A percentile compares a stretch with the other conserved stretches of the same genome.
Evolutionary conservation across 768 basidiomycete species (phyloP).

Genomic region (Pholiota conissans): DNA sequence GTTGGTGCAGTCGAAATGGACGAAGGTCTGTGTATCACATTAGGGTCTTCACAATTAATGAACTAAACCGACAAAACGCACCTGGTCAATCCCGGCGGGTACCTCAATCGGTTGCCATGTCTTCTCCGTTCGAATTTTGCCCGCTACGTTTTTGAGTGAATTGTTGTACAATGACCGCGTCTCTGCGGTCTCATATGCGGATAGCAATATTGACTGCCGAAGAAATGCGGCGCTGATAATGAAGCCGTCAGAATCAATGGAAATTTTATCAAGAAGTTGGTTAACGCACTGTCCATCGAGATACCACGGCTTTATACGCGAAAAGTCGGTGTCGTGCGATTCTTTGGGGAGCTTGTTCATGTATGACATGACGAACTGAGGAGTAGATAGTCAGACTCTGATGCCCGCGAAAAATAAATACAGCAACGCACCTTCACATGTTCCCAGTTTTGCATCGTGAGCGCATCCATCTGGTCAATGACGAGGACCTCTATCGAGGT

Average conservation of each 20-base stretch:
- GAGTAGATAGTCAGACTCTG: background rate
- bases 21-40: slow-evolving; percentile 52
- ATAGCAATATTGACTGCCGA: slow-evolving; percentile 87
- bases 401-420: background rate
- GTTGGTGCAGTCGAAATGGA: slow-evolving; percentile 69
- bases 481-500: slow-evolving; percentile 90
- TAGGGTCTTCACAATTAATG: background rate
- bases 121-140: slow-evolving; percentile 73
- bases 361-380: slow-evolving; percentile 80
- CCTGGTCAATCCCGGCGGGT: slow-evolving; percentile 83
- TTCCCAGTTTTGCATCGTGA: slow-evolving; percentile 99
- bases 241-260: background rate
- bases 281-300: slow-evolving; percentile 79
- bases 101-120: slow-evolving; percentile 75
- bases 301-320: slow-evolving; percentile 97
- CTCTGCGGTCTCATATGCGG: slow-evolving; percentile 89
- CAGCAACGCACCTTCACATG: slow-evolving; percentile 75
- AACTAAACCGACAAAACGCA: slow-evolving; percentile 27
- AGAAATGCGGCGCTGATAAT: slow-evolving; percentile 70
- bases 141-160: slow-evolving; percentile 79
- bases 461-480: slow-evolving; percentile 90
- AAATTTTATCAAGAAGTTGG: background rate
- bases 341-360: slow-evolving; percentile 91
- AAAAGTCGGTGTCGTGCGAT: slow-evolving; percentile 93
- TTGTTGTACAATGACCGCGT: slow-evolving; percentile 75